A percentile compares a stretch with the other conserved stretches of the same genome.
Conservation (phyloP, 805 yeast species). For the Wickerhamiella parazyma region DNA sequence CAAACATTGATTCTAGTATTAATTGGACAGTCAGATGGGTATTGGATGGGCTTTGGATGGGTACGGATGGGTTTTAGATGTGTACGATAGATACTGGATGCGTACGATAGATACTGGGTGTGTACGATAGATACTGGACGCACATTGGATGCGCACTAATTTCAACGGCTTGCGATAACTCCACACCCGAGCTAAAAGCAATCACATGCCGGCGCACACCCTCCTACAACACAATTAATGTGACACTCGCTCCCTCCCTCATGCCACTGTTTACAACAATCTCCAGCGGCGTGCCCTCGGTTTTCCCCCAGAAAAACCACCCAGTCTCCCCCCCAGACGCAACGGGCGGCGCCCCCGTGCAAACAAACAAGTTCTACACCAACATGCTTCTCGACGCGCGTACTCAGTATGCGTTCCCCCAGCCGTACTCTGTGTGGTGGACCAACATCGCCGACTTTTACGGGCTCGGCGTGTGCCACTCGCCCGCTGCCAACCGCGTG, state of each 20-base stretch:
- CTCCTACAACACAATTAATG: too few species aligned
- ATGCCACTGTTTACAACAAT: slow-evolving; percentile 34
- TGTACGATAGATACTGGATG: too few species aligned
- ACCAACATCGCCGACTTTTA: slow-evolving; percentile 30
- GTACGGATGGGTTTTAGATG: too few species aligned
- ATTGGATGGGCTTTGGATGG: too few species aligned
- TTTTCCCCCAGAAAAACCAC: slow-evolving; percentile 30
- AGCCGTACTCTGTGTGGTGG: slow-evolving; percentile 61
- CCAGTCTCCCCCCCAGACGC: slow-evolving; percentile 26
- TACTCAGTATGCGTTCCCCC: slow-evolving; percentile 41
- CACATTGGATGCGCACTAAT: too few species aligned
- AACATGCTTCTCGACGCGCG: slow-evolving; percentile 50
- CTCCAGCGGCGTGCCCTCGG: slow-evolving; percentile 32
- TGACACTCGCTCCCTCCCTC: not conserved
- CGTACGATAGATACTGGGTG: too few species aligned
- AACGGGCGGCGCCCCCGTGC: slow-evolving; percentile 36
- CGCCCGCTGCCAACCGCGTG: slow-evolving; percentile 32
- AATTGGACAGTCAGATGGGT: too few species aligned
- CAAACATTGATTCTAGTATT: too few species aligned
- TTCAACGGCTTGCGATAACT: too few species aligned
- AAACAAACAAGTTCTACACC: slow-evolving; percentile 66
- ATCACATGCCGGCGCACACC: too few species aligned
- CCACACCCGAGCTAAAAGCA: too few species aligned
- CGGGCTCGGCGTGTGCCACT: slow-evolving; percentile 55
- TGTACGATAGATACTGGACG: too few species aligned